A percentile compares a stretch with the other conserved stretches of the same genome.
Conservation (phyloP, 108 stramenopile genomes). For the Cyclotella sp. region DNA sequence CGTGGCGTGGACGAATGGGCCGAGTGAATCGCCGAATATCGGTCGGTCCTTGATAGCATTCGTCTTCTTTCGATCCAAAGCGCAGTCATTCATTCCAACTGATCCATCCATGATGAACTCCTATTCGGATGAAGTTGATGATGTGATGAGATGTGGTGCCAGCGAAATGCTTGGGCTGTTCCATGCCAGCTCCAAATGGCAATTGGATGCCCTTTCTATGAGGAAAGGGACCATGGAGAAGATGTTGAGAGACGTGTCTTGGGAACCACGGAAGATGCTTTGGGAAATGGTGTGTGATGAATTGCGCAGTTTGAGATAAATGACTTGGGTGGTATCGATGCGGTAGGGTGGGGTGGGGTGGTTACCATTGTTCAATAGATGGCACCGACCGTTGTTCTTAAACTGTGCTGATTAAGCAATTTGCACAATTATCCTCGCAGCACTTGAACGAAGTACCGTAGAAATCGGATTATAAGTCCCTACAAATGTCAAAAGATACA, state of each 20-base stretch:
- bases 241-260: slow-evolving; percentile 24
- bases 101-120: slow-evolving; percentile 13
- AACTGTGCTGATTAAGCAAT: too few species aligned
- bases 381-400: too few species aligned
- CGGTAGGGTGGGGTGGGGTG: too few species aligned
- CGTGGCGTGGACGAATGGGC: slow-evolving; percentile 36
- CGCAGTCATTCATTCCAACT: slow-evolving; percentile 10
- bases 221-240: background rate
- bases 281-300: slow-evolving; percentile 14
- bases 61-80: too few species aligned
- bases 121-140: slow-evolving; percentile 14
- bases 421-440: too few species aligned
- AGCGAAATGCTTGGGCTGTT: slow-evolving; percentile 70
- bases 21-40: background rate
- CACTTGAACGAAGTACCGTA: too few species aligned
- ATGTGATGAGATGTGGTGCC: slow-evolving; percentile 47
- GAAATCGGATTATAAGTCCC: too few species aligned
- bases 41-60: too few species aligned
- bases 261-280: slow-evolving; percentile 8
- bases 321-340: too few species aligned
- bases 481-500: too few species aligned
- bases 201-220: slow-evolving; percentile 31
- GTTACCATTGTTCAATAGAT: too few species aligned
- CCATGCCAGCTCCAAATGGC: slow-evolving; percentile 55
- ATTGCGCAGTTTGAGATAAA: background rate